phyloP scores from a whole-genome alignment of 345 rosid species.

The Salix arbutifolia region DNA sequence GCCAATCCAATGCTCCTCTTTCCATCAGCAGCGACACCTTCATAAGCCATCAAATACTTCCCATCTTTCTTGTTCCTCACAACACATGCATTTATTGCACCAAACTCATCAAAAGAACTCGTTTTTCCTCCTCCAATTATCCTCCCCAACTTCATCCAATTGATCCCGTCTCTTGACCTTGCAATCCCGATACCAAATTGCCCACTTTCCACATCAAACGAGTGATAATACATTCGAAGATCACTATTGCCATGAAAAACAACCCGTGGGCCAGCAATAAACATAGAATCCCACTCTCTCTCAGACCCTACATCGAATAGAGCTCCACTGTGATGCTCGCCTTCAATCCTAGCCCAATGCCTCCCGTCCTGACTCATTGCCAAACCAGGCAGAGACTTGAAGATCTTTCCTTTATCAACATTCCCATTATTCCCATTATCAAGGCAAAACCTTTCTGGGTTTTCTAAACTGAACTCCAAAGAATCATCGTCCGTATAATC shows the following conservation, averaged over 20 bases:
- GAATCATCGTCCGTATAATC: constrained; percentile 20
- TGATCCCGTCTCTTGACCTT: constrained; percentile 81
- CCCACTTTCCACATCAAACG: constrained; percentile 49
- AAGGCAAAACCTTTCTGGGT: constrained; percentile 47
- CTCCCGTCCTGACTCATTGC: constrained; percentile 86
- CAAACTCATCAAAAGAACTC: constrained; percentile 51
- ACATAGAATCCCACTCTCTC: constrained; percentile 75
- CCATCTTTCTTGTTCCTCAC: constrained; percentile 55
- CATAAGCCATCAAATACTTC: constrained; percentile 64
- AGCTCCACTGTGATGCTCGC: constrained; percentile 79
- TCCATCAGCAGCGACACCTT: constrained; percentile 51
- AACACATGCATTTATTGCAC: constrained; percentile 53
- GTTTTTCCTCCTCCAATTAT: constrained; percentile 48
- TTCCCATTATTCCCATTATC: constrained; percentile 15
- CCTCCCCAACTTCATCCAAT: constrained; percentile 70
- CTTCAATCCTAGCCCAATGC: constrained; percentile 90
- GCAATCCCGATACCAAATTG: constrained; percentile 61
- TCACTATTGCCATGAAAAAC: constrained; percentile 63
- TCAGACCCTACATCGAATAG: constrained; percentile 70
- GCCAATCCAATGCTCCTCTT: constrained; percentile 57
- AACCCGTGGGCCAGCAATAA: constrained; percentile 65
- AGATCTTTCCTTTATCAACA: constrained; percentile 15
- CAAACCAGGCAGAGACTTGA: constrained; percentile 61
- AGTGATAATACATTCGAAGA: constrained; percentile 78
- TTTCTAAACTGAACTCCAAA: constrained; percentile 21